phyloP scores from a whole-genome alignment of 257 asterid genomes.

The Leptodermis oblonga region DNA sequence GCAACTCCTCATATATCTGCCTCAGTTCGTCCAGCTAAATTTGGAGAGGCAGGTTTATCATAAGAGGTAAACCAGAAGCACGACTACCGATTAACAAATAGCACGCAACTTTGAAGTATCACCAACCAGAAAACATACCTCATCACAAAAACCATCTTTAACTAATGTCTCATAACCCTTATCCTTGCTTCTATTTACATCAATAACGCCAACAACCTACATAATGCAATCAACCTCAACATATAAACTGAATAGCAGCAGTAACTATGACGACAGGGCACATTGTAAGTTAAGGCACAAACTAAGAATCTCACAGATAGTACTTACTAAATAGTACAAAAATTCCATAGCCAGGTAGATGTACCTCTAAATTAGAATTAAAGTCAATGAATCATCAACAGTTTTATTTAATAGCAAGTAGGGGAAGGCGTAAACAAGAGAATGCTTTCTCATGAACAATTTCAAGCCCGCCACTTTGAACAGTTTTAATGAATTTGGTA shows the following conservation, averaged over 20 bases:
- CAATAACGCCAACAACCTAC: constrained; percentile 85
- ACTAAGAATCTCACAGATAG: background rate
- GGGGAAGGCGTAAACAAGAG: background rate
- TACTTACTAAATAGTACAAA: too few relatives aligned
- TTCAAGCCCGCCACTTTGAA: background rate
- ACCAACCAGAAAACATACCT: constrained; percentile 42
- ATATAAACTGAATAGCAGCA: constrained; percentile 5
- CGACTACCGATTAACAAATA: constrained; percentile 9
- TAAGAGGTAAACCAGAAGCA: constrained; percentile 24
- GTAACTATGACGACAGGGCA: background rate
- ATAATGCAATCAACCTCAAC: constrained; percentile 23
- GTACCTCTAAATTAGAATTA: background rate
- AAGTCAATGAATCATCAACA: background rate
- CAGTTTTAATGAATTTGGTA: background rate
- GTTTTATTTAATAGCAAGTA: background rate
- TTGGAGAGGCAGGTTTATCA: constrained; percentile 18
- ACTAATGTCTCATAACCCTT: constrained; percentile 87
- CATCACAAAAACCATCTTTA: constrained; percentile 90
- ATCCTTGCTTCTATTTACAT: constrained; percentile 78
- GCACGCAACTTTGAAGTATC: constrained; percentile 15
- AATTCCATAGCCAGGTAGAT: background rate
- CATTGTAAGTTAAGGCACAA: background rate
- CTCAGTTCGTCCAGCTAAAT: constrained; percentile 97
- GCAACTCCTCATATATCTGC: constrained; percentile 95
- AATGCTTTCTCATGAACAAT: background rate